Evolutionary conservation across 768 basidiomycete species (phyloP).

Genomic region (Boletus rubescentipes): DNA sequence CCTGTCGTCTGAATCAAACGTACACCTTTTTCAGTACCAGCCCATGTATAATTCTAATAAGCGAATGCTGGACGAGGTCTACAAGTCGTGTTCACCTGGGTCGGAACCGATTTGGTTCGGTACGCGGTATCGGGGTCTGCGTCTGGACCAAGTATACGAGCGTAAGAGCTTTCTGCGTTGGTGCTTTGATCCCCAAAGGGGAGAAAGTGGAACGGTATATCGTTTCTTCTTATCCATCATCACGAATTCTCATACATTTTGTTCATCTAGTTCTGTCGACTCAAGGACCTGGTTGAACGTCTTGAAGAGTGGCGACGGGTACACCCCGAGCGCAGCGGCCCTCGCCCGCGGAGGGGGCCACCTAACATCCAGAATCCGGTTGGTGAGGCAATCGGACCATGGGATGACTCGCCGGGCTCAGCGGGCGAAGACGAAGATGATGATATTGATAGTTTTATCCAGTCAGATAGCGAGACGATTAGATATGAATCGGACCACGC

Average conservation of each 20-base stretch:
- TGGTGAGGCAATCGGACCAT: conserved; percentile 14
- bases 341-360: conserved; percentile 1
- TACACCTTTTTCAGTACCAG: conserved; percentile 9
- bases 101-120: conserved; percentile 25
- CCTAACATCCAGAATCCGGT: conserved; percentile 10
- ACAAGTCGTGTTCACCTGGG: conserved; percentile 20
- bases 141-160: conserved; percentile 12
- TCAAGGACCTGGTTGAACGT: conserved; percentile 10
- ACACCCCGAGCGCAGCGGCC: conserved; percentile 10
- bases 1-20: neutral
- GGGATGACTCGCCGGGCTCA: conserved; percentile 11
- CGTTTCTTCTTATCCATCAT: neutral
- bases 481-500: neutral
- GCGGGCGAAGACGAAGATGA: conserved; percentile 13
- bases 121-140: conserved; percentile 13
- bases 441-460: conserved; percentile 7
- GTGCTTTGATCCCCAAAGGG: conserved; percentile 1
- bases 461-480: neutral
- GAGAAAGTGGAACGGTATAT: conserved; percentile 5
- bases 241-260: neutral
- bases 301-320: conserved; percentile 7
- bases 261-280: conserved; percentile 2
- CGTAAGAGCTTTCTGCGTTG: conserved; percentile 9
- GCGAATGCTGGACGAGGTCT: conserved; percentile 13
- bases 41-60: conserved; percentile 12